Evolutionary conservation across 257 asterid genomes (phyloP), one percentile per base, ranked within the genome.

Genomic region (Salvia splendens): DNA sequence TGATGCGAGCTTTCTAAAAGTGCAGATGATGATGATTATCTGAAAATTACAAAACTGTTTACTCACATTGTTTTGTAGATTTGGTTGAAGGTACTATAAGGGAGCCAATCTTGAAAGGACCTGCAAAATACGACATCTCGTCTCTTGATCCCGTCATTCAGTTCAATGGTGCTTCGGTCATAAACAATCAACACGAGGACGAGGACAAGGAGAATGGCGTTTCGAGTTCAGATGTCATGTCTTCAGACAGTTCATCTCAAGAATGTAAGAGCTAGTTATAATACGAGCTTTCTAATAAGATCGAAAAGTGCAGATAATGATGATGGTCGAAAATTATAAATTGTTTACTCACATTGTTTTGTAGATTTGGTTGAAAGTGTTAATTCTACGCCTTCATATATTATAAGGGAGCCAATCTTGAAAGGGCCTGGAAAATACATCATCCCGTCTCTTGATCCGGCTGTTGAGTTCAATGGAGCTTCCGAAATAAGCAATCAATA

Each of bases 21-120:
- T 68, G 85, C 75, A 50, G 95, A 79, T 7, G 24, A 8, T 12
- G 88, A 72, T 63, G 84, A 77, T 71, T 83, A 76, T 48, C 30
- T 65, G 69, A 82, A 83, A 55, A 74, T 69, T 46, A 51, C 75
- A 47, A 50, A 57, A 56, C 50, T 33, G 54, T 14, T 73, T 69
- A 61, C 8, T 52, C 77, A 49, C 54, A 49, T 49, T 49, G 45
- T 40, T 17, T 6, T 17, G 56, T 16, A 38, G 42, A 42, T 73
- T 36, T 64, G 65, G 46, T 67, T 80, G 65, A 83, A 83, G 92
- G 81, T 69, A 65, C 69, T 65, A 77, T 52, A 53, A 77, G 77
- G 55, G 72, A 77, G 64, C 75, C 69, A 50, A 61, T 50, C 14
- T 35, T 45, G 54, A 66, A 74, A 73, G 74, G 64, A 35, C 67